These are phyloP conservation scores for Simmondsia chinensis DNA, from an alignment of 148 eudicot genomes.

Conservation along the genomic window DNA sequence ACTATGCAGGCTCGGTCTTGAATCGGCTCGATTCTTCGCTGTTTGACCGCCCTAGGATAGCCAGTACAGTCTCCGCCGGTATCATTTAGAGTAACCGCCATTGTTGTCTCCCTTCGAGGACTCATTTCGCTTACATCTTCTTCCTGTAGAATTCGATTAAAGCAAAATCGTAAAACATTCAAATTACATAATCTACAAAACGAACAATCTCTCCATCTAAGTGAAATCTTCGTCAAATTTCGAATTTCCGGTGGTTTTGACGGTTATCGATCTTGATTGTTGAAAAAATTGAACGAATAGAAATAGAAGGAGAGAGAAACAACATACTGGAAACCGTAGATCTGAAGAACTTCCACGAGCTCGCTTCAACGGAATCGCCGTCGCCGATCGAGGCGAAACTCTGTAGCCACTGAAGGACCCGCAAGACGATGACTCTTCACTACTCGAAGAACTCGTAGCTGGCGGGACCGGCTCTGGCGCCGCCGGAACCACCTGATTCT, in stretches of 20 bases:
- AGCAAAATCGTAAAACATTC: too few species aligned
- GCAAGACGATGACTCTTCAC: slow-evolving; percentile 11
- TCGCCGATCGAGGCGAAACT: too few species aligned
- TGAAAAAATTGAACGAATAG: background rate
- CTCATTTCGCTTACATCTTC: too few species aligned
- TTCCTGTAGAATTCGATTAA: too few species aligned
- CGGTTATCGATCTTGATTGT: background rate
- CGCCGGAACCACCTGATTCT: slow-evolving; percentile 42
- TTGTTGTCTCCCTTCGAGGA: too few species aligned
- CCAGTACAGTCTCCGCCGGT: slow-evolving; percentile 1
- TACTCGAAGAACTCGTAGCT: slow-evolving; percentile 14
- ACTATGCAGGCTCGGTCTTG: slow-evolving; percentile 1
- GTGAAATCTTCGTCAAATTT: too few species aligned
- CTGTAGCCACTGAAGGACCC: slow-evolving; percentile 2
- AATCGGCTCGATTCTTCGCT: slow-evolving; percentile 1
- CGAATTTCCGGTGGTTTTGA: background rate
- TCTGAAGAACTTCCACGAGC: slow-evolving; percentile 1
- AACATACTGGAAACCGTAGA: slow-evolving; percentile 12
- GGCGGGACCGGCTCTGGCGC: slow-evolving; percentile 17
- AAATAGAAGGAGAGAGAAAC: background rate
- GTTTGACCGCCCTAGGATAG: slow-evolving; percentile 12
- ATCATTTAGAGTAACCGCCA: background rate
- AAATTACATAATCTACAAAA: too few species aligned
- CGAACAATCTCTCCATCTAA: too few species aligned
- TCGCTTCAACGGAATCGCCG: slow-evolving; percentile 10